Evolutionary conservation across 1,284 basidiomycete genomes (phyloP).

Genomic region (Sporisorium sorghi): DNA sequence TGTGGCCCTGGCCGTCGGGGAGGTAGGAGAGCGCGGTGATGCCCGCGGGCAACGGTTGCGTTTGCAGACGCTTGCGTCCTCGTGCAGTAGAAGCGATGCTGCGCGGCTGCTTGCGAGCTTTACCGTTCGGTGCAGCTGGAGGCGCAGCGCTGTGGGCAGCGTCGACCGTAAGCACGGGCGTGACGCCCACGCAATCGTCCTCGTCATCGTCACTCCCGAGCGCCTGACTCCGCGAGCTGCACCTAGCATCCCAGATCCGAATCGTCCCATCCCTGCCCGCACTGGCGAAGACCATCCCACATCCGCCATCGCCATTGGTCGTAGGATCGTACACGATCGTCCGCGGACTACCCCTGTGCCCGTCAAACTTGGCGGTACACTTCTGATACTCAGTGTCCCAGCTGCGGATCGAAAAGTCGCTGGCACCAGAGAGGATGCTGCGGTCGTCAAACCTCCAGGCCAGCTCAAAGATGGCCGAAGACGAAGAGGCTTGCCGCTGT

Average conservation of each 20-base stretch:
- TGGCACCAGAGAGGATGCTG: constrained; percentile 56
- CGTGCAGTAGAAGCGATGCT: constrained; percentile 6
- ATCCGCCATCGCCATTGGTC: constrained; percentile 38
- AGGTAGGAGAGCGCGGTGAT: constrained; percentile 61
- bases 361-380: constrained; percentile 46
- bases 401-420: constrained; percentile 60
- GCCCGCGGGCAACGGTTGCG: constrained; percentile 33
- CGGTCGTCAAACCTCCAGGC: constrained; percentile 63
- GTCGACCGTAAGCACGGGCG: constrained; percentile 57
- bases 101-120: constrained; percentile 15
- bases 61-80: constrained; percentile 12
- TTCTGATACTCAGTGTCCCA: constrained; percentile 63
- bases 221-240: constrained; percentile 5
- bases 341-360: constrained; percentile 57
- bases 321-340: constrained; percentile 63
- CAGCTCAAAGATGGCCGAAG: constrained; percentile 59
- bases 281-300: constrained; percentile 57
- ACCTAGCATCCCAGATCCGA: constrained; percentile 61
- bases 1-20: constrained; percentile 43
- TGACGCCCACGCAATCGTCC: constrained; percentile 6
- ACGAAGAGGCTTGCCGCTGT: constrained; percentile 36
- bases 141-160: constrained; percentile 46
- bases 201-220: background rate
- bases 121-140: background rate
- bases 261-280: constrained; percentile 65